These are phyloP conservation scores for Populus hybrid DNA, from an alignment of 441 rosid species.

Conservation along the genomic window DNA sequence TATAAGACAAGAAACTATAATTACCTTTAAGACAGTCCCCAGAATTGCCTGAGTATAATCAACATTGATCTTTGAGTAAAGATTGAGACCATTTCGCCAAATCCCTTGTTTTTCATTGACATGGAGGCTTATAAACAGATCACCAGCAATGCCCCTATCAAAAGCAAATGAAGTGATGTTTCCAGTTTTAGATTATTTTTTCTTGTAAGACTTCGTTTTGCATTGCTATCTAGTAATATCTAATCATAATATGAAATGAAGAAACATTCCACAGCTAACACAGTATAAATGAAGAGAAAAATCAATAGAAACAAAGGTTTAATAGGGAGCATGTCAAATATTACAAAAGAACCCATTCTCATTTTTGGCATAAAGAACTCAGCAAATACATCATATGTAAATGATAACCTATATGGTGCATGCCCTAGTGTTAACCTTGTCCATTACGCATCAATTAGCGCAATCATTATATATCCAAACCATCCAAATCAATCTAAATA, in stretches of 20 bases:
- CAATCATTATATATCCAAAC: no score
- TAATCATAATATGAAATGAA: background rate
- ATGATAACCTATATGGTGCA: background rate
- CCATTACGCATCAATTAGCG: background rate
- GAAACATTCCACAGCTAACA: background rate
- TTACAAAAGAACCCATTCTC: background rate
- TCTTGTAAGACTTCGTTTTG: conserved; percentile 3
- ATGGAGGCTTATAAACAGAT: conserved; percentile 62
- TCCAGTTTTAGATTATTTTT: background rate
- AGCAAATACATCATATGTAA: background rate
- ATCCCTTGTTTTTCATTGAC: conserved; percentile 73
- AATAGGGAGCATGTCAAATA: background rate
- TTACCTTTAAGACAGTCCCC: conserved; percentile 67
- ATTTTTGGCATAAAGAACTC: background rate
- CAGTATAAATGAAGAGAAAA: background rate
- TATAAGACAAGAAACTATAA: conserved; percentile 1
- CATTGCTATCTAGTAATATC: background rate
- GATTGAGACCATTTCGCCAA: conserved; percentile 72
- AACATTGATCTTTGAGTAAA: conserved; percentile 66
- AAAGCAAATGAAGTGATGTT: conserved; percentile 1
- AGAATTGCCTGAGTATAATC: conserved; percentile 86
- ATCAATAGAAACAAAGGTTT: background rate
- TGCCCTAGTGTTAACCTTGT: background rate
- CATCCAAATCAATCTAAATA: background rate
- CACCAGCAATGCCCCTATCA: conserved; percentile 69